Evolutionary conservation across 2,329 filamentous ascomycete species (phyloP).

Genomic region (Keithomyces neogunnii): DNA sequence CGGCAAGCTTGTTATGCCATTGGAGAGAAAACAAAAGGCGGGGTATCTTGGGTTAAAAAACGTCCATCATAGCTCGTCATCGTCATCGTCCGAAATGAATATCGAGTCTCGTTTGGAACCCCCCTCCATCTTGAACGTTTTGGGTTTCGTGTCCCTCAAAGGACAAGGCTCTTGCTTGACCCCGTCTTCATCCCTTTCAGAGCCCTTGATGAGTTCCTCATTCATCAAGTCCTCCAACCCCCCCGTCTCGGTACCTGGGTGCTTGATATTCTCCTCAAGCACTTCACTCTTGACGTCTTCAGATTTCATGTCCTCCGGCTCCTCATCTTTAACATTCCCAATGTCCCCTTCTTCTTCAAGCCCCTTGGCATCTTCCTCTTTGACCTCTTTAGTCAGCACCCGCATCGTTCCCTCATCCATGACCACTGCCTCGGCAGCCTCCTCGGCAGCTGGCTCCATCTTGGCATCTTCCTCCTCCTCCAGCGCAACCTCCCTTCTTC

Average conservation of each 20-base stretch:
- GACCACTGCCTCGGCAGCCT: not conserved
- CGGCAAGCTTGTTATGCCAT: not conserved
- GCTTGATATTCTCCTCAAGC: constrained; percentile 10
- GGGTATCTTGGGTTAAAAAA: constrained; percentile 15
- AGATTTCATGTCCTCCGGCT: constrained; percentile 8
- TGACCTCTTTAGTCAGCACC: not conserved
- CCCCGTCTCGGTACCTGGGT: not conserved
- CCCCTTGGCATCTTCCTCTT: constrained; percentile 2
- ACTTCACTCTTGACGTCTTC: constrained; percentile 5
- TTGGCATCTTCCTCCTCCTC: constrained; percentile 9
- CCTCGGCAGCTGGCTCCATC: not conserved
- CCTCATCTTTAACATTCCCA: constrained; percentile 6
- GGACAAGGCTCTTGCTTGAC: not conserved
- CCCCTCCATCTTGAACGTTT: constrained; percentile 13
- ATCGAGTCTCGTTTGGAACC: constrained; percentile 22
- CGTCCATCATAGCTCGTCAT: constrained; percentile 15
- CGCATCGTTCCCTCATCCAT: not conserved
- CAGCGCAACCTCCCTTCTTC: constrained; percentile 46
- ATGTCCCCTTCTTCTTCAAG: constrained; percentile 2
- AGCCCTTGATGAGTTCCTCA: not conserved
- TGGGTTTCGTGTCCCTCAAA: not conserved
- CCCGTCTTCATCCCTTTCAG: not conserved
- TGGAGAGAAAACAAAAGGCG: constrained; percentile 3
- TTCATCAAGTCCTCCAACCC: not conserved
- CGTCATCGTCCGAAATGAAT: constrained; percentile 29